Evolutionary conservation across 352 stramenopile genomes (phyloP).

Genomic region (Aphanomyces stellatus): DNA sequence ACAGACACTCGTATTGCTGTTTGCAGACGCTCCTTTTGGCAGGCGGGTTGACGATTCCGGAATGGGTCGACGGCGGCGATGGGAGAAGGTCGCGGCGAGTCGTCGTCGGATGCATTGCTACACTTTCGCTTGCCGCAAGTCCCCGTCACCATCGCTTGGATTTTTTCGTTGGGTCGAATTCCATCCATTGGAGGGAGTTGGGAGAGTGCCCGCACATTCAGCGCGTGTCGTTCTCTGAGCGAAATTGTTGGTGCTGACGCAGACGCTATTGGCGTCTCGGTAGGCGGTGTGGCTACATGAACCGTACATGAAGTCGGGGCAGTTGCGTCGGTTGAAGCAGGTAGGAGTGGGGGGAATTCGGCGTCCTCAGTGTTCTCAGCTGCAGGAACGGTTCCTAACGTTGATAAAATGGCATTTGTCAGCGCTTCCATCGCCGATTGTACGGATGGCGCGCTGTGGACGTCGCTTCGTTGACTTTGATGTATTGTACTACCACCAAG

Average conservation of each 20-base stretch:
- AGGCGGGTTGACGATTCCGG: not conserved
- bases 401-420: not conserved
- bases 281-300: not conserved
- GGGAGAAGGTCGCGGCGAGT: too few species aligned
- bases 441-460: not conserved
- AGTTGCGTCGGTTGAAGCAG: not conserved
- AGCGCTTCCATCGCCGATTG: not conserved
- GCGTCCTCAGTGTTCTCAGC: not conserved
- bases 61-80: too few species aligned
- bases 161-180: too few species aligned
- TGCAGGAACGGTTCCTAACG: not conserved
- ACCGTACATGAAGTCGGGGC: not conserved
- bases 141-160: too few species aligned
- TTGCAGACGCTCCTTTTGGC: not conserved
- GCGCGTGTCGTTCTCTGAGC: too few species aligned
- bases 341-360: not conserved
- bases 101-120: too few species aligned
- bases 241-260: not conserved
- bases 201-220: too few species aligned
- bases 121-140: not conserved
- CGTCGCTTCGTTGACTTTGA: too few species aligned
- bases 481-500: not conserved
- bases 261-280: not conserved
- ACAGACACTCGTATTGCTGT: not conserved
- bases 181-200: too few species aligned